A percentile compares a stretch with the other conserved stretches of the same genome.
phyloP scores from a whole-genome alignment of 2,329 filamentous ascomycete genomes.

The Ophidiomyces ophidiicola region DNA sequence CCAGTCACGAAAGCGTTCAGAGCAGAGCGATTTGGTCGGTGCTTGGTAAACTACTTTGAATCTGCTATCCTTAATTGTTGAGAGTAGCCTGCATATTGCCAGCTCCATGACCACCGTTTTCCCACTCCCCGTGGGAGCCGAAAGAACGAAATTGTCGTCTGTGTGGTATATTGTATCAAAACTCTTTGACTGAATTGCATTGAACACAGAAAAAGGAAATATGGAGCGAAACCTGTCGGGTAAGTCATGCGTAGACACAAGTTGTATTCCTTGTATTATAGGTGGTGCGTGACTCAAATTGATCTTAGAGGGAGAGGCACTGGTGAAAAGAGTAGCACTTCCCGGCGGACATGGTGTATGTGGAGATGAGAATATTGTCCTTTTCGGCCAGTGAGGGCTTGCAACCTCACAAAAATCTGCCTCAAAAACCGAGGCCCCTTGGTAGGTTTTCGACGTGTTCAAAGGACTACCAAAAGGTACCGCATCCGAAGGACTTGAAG shows the following conservation, averaged over 20 bases:
- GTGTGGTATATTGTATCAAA: slow-evolving; percentile 54
- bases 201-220: slow-evolving; percentile 65
- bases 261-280: slow-evolving; percentile 46
- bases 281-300: slow-evolving; percentile 29
- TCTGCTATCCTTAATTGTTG: slow-evolving; percentile 42
- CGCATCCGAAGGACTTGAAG: slow-evolving; percentile 23
- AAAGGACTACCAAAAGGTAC: slow-evolving; percentile 25
- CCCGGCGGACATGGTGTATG: slow-evolving; percentile 1
- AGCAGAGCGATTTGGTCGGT: slow-evolving; percentile 70
- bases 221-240: slow-evolving; percentile 57
- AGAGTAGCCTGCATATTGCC: slow-evolving; percentile 61
- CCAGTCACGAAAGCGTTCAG: slow-evolving; percentile 68
- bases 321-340: background rate
- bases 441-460: slow-evolving; percentile 18
- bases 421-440: background rate
- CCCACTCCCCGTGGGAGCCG: slow-evolving; percentile 72
- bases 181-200: slow-evolving; percentile 70
- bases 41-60: slow-evolving; percentile 80
- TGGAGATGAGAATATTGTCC: slow-evolving; percentile 2
- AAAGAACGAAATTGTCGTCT: slow-evolving; percentile 65
- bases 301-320: slow-evolving; percentile 17
- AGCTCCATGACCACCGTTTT: slow-evolving; percentile 75
- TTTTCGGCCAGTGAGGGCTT: slow-evolving; percentile 10
- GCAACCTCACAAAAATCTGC: background rate
- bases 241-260: slow-evolving; percentile 48